Evolutionary conservation across 805 yeast genomes (phyloP).

Genomic region (Wickerhamiella lipophila): DNA sequence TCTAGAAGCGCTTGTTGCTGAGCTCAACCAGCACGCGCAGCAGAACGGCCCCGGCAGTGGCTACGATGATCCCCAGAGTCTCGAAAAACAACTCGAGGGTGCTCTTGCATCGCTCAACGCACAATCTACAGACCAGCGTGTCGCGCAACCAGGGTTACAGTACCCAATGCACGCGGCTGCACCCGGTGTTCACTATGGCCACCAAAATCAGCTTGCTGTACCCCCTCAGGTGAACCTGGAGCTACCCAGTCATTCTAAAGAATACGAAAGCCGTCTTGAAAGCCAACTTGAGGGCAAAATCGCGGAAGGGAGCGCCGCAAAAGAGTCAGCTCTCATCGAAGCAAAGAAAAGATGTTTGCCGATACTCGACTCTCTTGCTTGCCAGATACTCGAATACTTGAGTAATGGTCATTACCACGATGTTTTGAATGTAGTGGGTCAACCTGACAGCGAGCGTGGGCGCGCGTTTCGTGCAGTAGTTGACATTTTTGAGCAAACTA

Average conservation of each 20-base stretch:
- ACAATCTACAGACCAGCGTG: neutral
- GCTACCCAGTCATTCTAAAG: conserved; percentile 1
- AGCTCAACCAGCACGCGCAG: conserved; percentile 21
- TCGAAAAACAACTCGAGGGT: conserved; percentile 23
- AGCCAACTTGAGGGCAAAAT: conserved; percentile 15
- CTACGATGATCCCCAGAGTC: conserved; percentile 12
- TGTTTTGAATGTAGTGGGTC: conserved; percentile 53
- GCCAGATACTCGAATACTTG: conserved; percentile 63
- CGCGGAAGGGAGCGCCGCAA: neutral
- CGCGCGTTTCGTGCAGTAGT: conserved; percentile 49
- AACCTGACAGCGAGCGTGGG: conserved; percentile 51
- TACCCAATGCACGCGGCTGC: neutral
- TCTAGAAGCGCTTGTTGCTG: conserved; percentile 22
- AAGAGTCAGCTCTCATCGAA: conserved; percentile 11
- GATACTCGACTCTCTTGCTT: conserved; percentile 65
- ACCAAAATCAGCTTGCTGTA: conserved; percentile 3
- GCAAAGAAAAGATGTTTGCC: conserved; percentile 35
- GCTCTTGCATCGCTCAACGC: conserved; percentile 20
- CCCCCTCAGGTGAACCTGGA: neutral
- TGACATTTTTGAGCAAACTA: conserved; percentile 67
- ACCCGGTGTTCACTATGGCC: conserved; percentile 1
- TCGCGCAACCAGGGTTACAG: neutral
- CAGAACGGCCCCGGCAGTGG: conserved; percentile 3
- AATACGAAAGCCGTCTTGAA: conserved; percentile 14
- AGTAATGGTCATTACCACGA: conserved; percentile 59